A percentile compares a stretch with the other conserved stretches of the same genome.
phyloP scores from a whole-genome alignment of 805 yeast genomes.

The Yarrowia phangngaensis region DNA sequence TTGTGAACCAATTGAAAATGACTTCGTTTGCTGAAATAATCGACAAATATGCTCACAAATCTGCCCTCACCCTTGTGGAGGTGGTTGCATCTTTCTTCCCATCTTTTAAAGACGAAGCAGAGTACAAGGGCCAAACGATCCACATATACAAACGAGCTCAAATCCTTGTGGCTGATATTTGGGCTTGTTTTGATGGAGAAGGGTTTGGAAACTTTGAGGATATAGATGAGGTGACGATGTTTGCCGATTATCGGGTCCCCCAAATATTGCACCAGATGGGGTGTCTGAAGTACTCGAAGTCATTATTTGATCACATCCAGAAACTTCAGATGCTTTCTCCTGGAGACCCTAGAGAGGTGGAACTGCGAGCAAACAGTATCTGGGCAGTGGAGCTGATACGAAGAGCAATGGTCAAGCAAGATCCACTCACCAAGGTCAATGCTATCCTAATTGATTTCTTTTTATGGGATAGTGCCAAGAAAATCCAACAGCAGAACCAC shows the following conservation, averaged over 20 bases:
- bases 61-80: slow-evolving; percentile 40
- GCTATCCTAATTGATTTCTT: slow-evolving; percentile 45
- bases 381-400: slow-evolving; percentile 43
- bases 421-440: slow-evolving; percentile 35
- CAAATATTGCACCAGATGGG: slow-evolving; percentile 43
- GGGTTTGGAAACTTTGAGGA: slow-evolving; percentile 42
- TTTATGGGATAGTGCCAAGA: slow-evolving; percentile 47
- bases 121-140: slow-evolving; percentile 37
- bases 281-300: slow-evolving; percentile 39
- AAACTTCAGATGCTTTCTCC: slow-evolving; percentile 32
- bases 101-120: slow-evolving; percentile 40
- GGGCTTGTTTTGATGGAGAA: slow-evolving; percentile 45
- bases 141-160: slow-evolving; percentile 44
- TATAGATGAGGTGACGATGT: slow-evolving; percentile 44
- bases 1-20: slow-evolving; percentile 1
- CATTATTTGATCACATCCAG: slow-evolving; percentile 33
- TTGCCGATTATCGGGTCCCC: slow-evolving; percentile 48
- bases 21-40: slow-evolving; percentile 35
- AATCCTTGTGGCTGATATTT: slow-evolving; percentile 44
- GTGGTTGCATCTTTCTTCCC: slow-evolving; percentile 35
- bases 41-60: slow-evolving; percentile 28
- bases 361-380: slow-evolving; percentile 45
- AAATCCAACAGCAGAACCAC: slow-evolving; percentile 34
- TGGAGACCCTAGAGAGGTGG: slow-evolving; percentile 42
- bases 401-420: slow-evolving; percentile 31